Evolutionary conservation across 495 filamentous ascomycete species (phyloP), one percentile per base, ranked within the genome.

Genomic region (Usnea hakonensis): DNA sequence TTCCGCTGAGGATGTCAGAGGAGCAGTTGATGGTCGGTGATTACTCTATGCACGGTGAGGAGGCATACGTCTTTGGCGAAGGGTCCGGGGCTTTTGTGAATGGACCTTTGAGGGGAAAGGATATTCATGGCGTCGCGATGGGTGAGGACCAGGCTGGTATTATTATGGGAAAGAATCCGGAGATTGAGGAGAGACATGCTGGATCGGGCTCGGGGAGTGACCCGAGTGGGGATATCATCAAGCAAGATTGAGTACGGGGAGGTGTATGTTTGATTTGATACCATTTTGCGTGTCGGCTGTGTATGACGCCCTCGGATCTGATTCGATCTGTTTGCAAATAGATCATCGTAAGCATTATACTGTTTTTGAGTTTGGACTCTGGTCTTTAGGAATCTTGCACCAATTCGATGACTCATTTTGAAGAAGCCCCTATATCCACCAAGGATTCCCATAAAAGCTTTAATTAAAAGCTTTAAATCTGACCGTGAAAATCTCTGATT

Each of bases 1-100:
- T 84, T 19, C 78, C 76, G 7, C 69, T 81, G 57, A 69, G 77
- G 40, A 80, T 80, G 78, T 69, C 65, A 23, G 76, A 79, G 14
- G 80, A 78, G 65, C 60, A 74, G 46, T 67, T 81, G 32, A 61
- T 77, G 43, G 67, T 80, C 14, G 80, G 80, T 32, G 80, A 83
- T 67, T 78, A 78, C 65, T 78, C 78, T 17, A 71, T 79, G 36
- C 80, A 83, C 64, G 79, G 79, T 23, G 80, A 83, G 66, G 76
- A 73, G 55, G 74, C 79, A 28, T 83, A 83, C 60, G 72, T 73
- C 7, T 73, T 78, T 43, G 65, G 62, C 16, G 62, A 60, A 30
- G 30, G 37, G 23, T 36, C 30, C 4, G 30, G 56, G 11, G 50
- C 38, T n/a, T 58, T 40, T 36, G 37, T 43, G 4, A 52, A 50